Evolutionary conservation across 768 basidiomycete genomes (phyloP).

Genomic region (Favolaschia claudopus): DNA sequence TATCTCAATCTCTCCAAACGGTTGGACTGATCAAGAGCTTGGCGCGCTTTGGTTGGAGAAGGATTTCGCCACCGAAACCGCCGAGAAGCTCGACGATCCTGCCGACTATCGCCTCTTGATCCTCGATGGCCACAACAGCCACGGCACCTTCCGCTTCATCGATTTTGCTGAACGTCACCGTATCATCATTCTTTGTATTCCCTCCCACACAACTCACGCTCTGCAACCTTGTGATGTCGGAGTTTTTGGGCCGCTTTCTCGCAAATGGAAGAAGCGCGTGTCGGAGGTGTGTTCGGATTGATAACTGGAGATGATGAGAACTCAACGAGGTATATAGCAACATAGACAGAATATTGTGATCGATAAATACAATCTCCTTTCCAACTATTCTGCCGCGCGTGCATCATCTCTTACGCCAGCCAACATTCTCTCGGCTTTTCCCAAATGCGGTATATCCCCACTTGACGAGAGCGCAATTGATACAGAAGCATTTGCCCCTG

Average conservation of each 20-base stretch:
- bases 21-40: conserved; percentile 31
- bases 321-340: neutral
- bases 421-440: conserved; percentile 27
- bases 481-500: conserved; percentile 8
- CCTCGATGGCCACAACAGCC: conserved; percentile 34
- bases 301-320: neutral
- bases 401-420: conserved; percentile 3
- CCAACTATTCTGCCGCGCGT: conserved; percentile 20
- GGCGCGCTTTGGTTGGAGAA: conserved; percentile 24
- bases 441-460: conserved; percentile 28
- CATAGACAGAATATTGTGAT: conserved; percentile 8
- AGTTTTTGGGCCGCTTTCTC: conserved; percentile 29
- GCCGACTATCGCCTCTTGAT: conserved; percentile 24
- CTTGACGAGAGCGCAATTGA: conserved; percentile 22
- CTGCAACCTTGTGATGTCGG: conserved; percentile 30
- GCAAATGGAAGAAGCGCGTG: conserved; percentile 8
- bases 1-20: conserved; percentile 27
- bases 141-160: conserved; percentile 22
- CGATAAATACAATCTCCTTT: conserved; percentile 25
- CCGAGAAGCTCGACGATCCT: neutral
- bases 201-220: conserved; percentile 33
- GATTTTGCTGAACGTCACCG: conserved; percentile 16
- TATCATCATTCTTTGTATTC: conserved; percentile 32
- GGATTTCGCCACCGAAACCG: conserved; percentile 24
- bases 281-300: neutral